phyloP scores from a whole-genome alignment of 2,329 filamentous ascomycete species.

The Aspergillus fumigatiaffinis region DNA sequence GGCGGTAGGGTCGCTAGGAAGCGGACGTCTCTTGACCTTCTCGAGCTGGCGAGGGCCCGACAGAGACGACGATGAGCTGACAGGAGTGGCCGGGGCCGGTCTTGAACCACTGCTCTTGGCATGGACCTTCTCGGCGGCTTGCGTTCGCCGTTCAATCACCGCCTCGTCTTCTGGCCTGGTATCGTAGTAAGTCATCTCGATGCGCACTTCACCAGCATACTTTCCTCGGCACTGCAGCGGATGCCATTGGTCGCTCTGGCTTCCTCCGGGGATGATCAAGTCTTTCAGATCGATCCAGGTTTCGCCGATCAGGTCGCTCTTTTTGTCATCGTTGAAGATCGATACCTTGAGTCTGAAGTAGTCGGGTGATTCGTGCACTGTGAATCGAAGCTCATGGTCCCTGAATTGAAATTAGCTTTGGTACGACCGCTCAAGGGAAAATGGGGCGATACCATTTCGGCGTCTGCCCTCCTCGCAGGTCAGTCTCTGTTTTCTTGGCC shows the following conservation, averaged over 20 bases:
- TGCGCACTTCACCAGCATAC: slow-evolving; percentile 90
- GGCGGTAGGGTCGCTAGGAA: slow-evolving; percentile 72
- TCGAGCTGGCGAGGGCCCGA: slow-evolving; percentile 52
- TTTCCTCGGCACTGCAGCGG: slow-evolving; percentile 81
- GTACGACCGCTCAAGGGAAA: too few species aligned
- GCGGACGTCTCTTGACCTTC: slow-evolving; percentile 74
- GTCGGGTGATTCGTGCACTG: slow-evolving; percentile 91
- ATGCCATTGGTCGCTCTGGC: slow-evolving; percentile 94
- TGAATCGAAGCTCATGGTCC: slow-evolving; percentile 96
- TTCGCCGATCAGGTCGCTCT: slow-evolving; percentile 93
- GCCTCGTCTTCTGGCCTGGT: slow-evolving; percentile 76
- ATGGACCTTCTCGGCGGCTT: slow-evolving; percentile 34
- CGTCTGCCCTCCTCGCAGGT: slow-evolving; percentile 90
- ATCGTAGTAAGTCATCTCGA: slow-evolving; percentile 97
- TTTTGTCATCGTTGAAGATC: slow-evolving; percentile 97
- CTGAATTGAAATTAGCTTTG: slow-evolving; percentile 46
- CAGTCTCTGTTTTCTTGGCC: slow-evolving; percentile 93
- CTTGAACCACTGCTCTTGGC: slow-evolving; percentile 24
- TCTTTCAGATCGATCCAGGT: slow-evolving; percentile 79
- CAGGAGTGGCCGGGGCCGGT: slow-evolving; percentile 9
- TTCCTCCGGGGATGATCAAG: slow-evolving; percentile 79
- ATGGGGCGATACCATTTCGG: slow-evolving; percentile 73
- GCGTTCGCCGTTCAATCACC: slow-evolving; percentile 52
- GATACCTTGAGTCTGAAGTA: slow-evolving; percentile 95
- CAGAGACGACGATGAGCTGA: slow-evolving; percentile 24